Evolutionary conservation across 495 filamentous ascomycete genomes (phyloP).

Genomic region (Xanthoparmelia taractica): DNA sequence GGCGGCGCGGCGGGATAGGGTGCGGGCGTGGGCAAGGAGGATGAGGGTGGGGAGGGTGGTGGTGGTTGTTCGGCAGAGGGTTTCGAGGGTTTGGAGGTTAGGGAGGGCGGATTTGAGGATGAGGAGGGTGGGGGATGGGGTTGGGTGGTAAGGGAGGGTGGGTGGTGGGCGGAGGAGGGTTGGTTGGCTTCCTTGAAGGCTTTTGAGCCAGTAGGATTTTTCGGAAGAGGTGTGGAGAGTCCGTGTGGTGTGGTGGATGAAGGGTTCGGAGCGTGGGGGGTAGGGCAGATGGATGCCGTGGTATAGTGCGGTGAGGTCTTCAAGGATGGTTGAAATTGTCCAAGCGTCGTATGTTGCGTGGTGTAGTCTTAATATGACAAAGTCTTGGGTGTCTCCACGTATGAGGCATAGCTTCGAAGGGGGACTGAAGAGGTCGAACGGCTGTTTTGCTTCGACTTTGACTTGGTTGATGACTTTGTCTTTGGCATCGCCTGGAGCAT

Average conservation of each 20-base stretch:
- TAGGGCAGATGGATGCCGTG: slow-evolving; percentile 9
- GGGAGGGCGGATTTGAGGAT: slow-evolving; percentile 10
- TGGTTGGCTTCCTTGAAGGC: neutral
- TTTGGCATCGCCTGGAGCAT: neutral
- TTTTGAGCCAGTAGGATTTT: slow-evolving; percentile 17
- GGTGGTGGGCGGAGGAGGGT: slow-evolving; percentile 13
- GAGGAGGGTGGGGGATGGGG: neutral
- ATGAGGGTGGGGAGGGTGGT: slow-evolving; percentile 30
- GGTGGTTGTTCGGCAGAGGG: slow-evolving; percentile 19
- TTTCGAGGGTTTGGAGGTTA: slow-evolving; percentile 18
- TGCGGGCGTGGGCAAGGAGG: slow-evolving; percentile 30
- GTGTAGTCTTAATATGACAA: slow-evolving; percentile 30
- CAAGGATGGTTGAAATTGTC: slow-evolving; percentile 30
- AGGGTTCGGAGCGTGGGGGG: slow-evolving; percentile 22
- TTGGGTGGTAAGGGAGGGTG: neutral
- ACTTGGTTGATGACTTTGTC: neutral
- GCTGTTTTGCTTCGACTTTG: slow-evolving; percentile 23
- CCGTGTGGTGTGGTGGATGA: slow-evolving; percentile 20
- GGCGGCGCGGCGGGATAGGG: slow-evolving; percentile 24
- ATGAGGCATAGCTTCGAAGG: slow-evolving; percentile 29
- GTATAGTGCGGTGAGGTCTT: slow-evolving; percentile 30
- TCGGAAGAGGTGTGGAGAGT: neutral
- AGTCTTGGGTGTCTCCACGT: slow-evolving; percentile 25
- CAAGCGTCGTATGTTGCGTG: slow-evolving; percentile 36
- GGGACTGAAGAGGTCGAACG: slow-evolving; percentile 29